Evolutionary conservation across 1,139 yeast species (phyloP), one percentile per base, ranked within the genome.

Genomic region (Hanseniaspora uvarum): DNA sequence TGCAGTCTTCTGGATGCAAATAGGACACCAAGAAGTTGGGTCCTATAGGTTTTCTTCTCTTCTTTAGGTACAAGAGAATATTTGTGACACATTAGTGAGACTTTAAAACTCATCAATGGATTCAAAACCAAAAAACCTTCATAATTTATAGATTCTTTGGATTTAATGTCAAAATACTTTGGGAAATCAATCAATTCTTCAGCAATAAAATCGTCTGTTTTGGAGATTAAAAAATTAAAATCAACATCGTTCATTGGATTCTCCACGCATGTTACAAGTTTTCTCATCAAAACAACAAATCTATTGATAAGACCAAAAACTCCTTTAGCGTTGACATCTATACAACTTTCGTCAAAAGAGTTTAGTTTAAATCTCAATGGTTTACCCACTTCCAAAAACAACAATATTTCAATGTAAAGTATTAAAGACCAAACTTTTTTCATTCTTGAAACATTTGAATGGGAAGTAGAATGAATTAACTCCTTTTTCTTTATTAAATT

Each of bases 241-340:
- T 43, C 53, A 28, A 46, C 45, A 21, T 50, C 45, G 23, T 50
- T 34, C 5, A 43, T 14, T n/a, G 48, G 48, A 23, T 43, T 36
- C 4, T 50, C 53, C 7, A 50, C 11, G n/a, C 45, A 39, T 1
- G 44, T 11, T 2, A 50, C n/a, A 1, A 50, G 4, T 11, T 44
- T 50, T 37, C 49, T 43, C 26, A 33, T 44, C 2, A 50, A 23
- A 12, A 37, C 19, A 28, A 38, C 11, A 16, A 11, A 50, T 5
- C 36, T 50, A 21, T 36, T 43, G 3, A 50, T 5, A n/a, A 43
- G 16, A 1, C 44, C 38, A 36, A 24, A 36, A 16, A 39, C 18
- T 4, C 53, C 49, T 16, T 41, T n/a, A n/a, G 39, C 45, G 12
- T 30, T 38, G 5, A 30, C 28, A 18, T 26, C 19, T 19, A 50